These are phyloP conservation scores for Aspergillus tanneri DNA, from an alignment of 2,329 filamentous ascomycete genomes.

Conservation along the genomic window DNA sequence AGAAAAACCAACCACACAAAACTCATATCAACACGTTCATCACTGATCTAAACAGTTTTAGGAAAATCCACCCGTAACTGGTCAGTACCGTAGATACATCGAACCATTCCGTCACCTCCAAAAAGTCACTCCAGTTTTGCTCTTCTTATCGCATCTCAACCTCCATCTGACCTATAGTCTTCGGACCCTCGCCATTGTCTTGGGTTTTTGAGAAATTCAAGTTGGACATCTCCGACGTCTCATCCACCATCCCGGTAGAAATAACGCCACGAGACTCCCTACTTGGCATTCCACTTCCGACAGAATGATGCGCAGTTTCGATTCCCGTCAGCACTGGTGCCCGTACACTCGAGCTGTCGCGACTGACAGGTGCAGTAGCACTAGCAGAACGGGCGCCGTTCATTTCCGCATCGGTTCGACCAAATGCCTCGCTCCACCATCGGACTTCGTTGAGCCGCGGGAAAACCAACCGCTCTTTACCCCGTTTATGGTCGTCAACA, in stretches of 20 bases:
- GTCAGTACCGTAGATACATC: conserved; percentile 10
- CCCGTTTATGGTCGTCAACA: conserved; percentile 75
- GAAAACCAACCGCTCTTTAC: conserved; percentile 79
- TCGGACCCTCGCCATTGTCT: conserved; percentile 27
- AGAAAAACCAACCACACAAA: too few relatives aligned
- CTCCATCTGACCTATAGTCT: conserved; percentile 40
- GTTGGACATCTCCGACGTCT: conserved; percentile 49
- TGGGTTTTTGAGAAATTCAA: conserved; percentile 41
- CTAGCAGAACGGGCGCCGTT: conserved; percentile 64
- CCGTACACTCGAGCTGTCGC: conserved; percentile 25
- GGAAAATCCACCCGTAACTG: conserved; percentile 6
- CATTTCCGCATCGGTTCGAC: conserved; percentile 87
- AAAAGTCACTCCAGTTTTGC: not conserved
- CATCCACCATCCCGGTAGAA: conserved; percentile 39
- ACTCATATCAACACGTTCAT: not conserved
- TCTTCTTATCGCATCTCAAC: conserved; percentile 51
- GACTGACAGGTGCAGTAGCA: conserved; percentile 43
- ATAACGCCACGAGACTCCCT: conserved; percentile 30
- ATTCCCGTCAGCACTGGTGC: conserved; percentile 60
- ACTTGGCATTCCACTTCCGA: conserved; percentile 46
- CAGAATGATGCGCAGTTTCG: conserved; percentile 57
- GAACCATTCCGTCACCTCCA: too few relatives aligned
- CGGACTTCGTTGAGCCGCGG: conserved; percentile 74
- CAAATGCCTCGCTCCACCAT: conserved; percentile 92
- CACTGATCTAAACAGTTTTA: conserved; percentile 4